phyloP scores from a whole-genome alignment of 371 early-diverging fungal species.

The Rozella allomycis region DNA sequence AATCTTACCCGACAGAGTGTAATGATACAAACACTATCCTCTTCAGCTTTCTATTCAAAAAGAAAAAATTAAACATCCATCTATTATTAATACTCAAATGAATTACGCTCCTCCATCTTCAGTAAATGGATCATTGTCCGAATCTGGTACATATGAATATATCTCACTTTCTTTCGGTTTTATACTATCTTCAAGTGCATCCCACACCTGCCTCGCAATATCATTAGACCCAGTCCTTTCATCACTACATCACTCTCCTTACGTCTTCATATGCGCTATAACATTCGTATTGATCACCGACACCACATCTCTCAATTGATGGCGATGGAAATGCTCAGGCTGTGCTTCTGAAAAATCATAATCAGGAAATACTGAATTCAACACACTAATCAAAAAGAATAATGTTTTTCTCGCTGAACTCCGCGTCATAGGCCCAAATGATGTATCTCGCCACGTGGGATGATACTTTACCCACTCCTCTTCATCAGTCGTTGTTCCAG shows the following conservation, averaged over 20 bases:
- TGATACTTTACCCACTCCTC: too few relatives aligned
- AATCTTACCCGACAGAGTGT: constrained; percentile 54
- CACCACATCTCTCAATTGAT: too few relatives aligned
- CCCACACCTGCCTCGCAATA: constrained; percentile 1
- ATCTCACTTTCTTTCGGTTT: not conserved
- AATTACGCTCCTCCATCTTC: too few relatives aligned
- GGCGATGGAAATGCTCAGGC: not conserved
- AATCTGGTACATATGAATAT: too few relatives aligned
- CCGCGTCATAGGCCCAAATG: not conserved
- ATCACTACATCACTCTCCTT: not conserved
- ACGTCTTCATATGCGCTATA: not conserved
- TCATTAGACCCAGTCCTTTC: not conserved
- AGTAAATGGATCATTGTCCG: too few relatives aligned
- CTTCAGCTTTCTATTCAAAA: constrained; percentile 68
- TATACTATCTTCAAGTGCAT: constrained; percentile 2
- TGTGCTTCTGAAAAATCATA: constrained; percentile 55
- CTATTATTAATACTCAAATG: constrained; percentile 19
- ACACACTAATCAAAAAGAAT: constrained; percentile 69
- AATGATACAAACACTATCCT: constrained; percentile 69
- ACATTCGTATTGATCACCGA: too few relatives aligned
- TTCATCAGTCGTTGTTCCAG: too few relatives aligned
- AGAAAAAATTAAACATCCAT: constrained; percentile 85
- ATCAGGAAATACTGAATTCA: constrained; percentile 82
- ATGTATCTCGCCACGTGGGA: too few relatives aligned
- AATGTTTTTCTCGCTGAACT: constrained; percentile 48